Evolutionary conservation across 2,329 filamentous ascomycete genomes (phyloP).

Genomic region (Diaporthe destruens): DNA sequence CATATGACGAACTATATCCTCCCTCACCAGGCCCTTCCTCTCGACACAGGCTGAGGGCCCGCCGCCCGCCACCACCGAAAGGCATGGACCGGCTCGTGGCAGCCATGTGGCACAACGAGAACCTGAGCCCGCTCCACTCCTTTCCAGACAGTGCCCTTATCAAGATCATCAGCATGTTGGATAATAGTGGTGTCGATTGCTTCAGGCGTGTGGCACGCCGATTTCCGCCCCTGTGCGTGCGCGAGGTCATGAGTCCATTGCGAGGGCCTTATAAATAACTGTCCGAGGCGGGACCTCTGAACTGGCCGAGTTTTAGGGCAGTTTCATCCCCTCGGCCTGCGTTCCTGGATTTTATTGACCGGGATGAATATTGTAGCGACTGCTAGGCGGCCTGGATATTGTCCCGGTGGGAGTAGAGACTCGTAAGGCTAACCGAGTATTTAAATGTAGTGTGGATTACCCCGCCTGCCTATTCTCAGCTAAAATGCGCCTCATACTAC

Average conservation of each 20-base stretch:
- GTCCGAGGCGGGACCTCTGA: background rate
- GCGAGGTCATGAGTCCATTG: background rate
- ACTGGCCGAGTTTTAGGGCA: background rate
- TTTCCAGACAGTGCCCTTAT: background rate
- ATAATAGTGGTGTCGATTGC: constrained; percentile 8
- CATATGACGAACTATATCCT: constrained; percentile 1
- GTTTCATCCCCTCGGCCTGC: too few relatives aligned
- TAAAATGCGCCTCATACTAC: background rate
- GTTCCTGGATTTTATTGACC: background rate
- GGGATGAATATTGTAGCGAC: background rate
- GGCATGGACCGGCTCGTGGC: background rate
- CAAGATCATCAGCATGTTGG: background rate
- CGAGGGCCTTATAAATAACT: background rate
- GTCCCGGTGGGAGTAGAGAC: background rate
- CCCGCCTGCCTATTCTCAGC: constrained; percentile 30
- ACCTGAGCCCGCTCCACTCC: background rate
- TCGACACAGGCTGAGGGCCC: too few relatives aligned
- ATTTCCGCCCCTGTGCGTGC: constrained; percentile 7
- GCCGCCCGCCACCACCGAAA: background rate
- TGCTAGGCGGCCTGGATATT: constrained; percentile 3
- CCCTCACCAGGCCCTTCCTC: too few relatives aligned
- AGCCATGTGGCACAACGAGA: constrained; percentile 5
- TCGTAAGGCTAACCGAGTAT: background rate
- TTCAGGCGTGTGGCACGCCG: constrained; percentile 13
- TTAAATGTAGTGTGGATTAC: background rate